phyloP scores from a whole-genome alignment of 345 rosid genomes.

The Excoecaria cochinchinensis region DNA sequence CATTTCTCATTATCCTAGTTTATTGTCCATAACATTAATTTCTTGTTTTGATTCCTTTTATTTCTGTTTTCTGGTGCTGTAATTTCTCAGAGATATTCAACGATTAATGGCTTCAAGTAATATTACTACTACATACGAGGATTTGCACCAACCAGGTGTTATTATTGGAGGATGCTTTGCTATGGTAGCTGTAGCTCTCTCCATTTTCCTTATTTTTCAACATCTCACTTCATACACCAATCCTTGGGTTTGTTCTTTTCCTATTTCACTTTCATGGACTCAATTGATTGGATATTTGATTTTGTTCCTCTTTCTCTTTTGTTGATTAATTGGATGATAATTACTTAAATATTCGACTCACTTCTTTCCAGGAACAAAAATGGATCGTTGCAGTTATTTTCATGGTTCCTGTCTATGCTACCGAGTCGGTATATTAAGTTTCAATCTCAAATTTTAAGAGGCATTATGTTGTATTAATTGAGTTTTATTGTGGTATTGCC shows the following conservation, averaged over 20 bases:
- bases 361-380: constrained; percentile 68
- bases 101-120: constrained; percentile 28
- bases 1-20: background rate
- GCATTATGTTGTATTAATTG: too few species aligned
- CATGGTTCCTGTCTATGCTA: constrained; percentile 89
- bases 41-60: background rate
- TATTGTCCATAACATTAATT: background rate
- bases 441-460: too few species aligned
- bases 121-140: constrained; percentile 26
- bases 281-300: background rate
- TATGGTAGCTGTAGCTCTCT: constrained; percentile 50
- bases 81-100: background rate
- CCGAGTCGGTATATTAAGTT: constrained; percentile 59
- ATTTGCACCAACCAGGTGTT: constrained; percentile 56
- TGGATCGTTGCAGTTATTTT: constrained; percentile 74
- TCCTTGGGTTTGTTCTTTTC: constrained; percentile 31
- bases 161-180: constrained; percentile 69
- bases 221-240: constrained; percentile 85
- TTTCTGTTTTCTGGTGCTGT: background rate
- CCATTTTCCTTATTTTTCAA: constrained; percentile 50
- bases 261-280: background rate
- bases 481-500: too few species aligned
- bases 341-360: background rate
- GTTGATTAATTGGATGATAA: background rate
- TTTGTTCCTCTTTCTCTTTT: background rate